Evolutionary conservation across 257 asterid species (phyloP), one percentile per base, ranked within the genome.

Genomic region (Nemophila menziesii): DNA sequence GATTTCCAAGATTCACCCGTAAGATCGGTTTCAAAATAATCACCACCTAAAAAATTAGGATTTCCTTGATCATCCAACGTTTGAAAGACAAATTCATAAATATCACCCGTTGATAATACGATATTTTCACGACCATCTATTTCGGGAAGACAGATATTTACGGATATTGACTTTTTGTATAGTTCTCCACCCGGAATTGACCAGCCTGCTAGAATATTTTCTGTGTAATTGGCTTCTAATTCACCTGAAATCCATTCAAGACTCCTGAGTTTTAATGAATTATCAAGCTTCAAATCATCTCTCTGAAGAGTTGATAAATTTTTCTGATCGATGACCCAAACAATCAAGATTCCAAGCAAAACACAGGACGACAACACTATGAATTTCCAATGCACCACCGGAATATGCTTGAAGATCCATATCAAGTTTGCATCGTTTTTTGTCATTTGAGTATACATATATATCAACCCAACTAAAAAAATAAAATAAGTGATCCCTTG

Each of bases 1-100:
- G 97, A 53, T 18, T 83, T 87, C 97, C 97, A 87, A 0, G 40
- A 58, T 16, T 80, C 93, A 33, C 95, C 75, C 0, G 95, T 66
- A 12, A 87, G 70, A 69, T 87, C 93, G 9, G 68, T 78, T 60
- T 89, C 95, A 48, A 80, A 76, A 55, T 83, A 83, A 54, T 89
- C 97, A 21, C 95, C 97, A 24, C 97, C 93, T 17, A 56, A 54
- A 23, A 95, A 89, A 52, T 46, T 89, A 0, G 75, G 77, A 24
- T 52, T 43, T 27, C 86, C 80, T 1, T 59, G 68, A 16, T 79
- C 90, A 63, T 89, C 92, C 69, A 89, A 17, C 11, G 90, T 72
- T 22, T 80, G 90, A 53, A 89, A 67, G 47, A 60, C 71, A 55
- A 89, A 71, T 21, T 78, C 85, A 61, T 83, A 95, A 42, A 64